A percentile compares a stretch with the other conserved stretches of the same genome.
phyloP scores from a whole-genome alignment of 805 yeast genomes.

The Cyberlindnera xylosilytica region DNA sequence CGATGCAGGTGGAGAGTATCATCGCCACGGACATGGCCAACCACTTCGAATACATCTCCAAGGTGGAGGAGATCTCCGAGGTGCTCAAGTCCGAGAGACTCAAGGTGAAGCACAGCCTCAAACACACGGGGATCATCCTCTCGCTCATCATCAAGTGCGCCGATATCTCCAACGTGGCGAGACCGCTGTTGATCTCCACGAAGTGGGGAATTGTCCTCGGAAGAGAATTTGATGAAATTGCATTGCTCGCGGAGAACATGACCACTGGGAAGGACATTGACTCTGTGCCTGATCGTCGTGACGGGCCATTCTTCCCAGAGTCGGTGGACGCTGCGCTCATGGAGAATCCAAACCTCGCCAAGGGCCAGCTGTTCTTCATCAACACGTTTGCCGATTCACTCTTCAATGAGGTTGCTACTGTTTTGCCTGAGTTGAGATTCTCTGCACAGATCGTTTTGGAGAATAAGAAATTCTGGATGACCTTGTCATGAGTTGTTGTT shows the following conservation, averaged over 20 bases:
- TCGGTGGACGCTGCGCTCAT: slow-evolving; percentile 42
- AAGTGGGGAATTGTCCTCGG: slow-evolving; percentile 86
- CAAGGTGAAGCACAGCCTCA: slow-evolving; percentile 16
- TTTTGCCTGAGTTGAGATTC: slow-evolving; percentile 60
- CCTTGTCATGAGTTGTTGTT: background rate
- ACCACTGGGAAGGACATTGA: slow-evolving; percentile 24
- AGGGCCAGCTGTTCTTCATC: slow-evolving; percentile 82
- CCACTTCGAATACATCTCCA: slow-evolving; percentile 68
- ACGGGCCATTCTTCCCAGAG: slow-evolving; percentile 32
- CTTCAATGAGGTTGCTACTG: slow-evolving; percentile 59
- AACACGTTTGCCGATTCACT: slow-evolving; percentile 75
- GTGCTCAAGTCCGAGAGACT: slow-evolving; percentile 17
- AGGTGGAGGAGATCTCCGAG: slow-evolving; percentile 39
- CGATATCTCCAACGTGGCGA: slow-evolving; percentile 89
- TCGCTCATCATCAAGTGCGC: slow-evolving; percentile 86
- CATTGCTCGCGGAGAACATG: slow-evolving; percentile 43
- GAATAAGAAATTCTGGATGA: slow-evolving; percentile 14
- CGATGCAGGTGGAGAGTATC: slow-evolving; percentile 41
- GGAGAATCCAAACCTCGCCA: slow-evolving; percentile 49
- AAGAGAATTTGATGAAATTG: slow-evolving; percentile 72
- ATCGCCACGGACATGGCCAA: slow-evolving; percentile 91
- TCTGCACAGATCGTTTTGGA: slow-evolving; percentile 18
- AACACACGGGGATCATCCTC: slow-evolving; percentile 44
- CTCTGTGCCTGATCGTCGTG: slow-evolving; percentile 17
- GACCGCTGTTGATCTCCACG: slow-evolving; percentile 71